phyloP scores from a whole-genome alignment of 768 basidiomycete genomes.

The Baorangia bicolor region DNA sequence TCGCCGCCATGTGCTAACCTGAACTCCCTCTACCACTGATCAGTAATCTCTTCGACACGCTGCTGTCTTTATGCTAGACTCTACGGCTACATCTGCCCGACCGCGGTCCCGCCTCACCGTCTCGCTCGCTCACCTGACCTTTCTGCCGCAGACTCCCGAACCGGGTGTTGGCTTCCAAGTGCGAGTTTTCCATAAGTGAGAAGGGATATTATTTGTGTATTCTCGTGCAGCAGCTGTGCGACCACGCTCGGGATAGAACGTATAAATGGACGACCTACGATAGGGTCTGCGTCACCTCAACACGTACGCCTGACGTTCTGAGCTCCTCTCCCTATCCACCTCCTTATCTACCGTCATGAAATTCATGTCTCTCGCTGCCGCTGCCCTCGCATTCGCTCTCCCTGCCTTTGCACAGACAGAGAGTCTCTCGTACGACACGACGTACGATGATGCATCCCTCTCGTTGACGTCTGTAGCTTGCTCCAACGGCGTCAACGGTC shows the following conservation, averaged over 20 bases:
- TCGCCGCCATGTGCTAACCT: no score
- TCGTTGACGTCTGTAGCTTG: slow-evolving; percentile 29
- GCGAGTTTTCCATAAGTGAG: not conserved
- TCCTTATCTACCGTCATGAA: slow-evolving; percentile 22
- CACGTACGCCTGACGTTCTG: not conserved
- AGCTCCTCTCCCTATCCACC: not conserved
- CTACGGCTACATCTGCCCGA: not conserved
- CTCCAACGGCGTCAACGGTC: slow-evolving; percentile 34
- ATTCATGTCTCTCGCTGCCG: slow-evolving; percentile 9
- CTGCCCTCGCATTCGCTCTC: slow-evolving; percentile 15
- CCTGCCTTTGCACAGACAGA: slow-evolving; percentile 14
- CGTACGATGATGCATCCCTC: slow-evolving; percentile 27
- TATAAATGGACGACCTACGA: slow-evolving; percentile 14
- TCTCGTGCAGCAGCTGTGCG: not conserved
- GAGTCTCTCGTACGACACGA: slow-evolving; percentile 31
- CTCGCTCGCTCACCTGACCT: slow-evolving; percentile 6
- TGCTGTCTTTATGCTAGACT: not conserved
- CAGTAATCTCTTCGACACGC: no score
- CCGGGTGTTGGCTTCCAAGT: not conserved
- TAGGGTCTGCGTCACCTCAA: not conserved
- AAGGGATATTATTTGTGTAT: not conserved
- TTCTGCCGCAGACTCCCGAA: not conserved
- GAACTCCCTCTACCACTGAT: no score
- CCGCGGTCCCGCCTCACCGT: not conserved
- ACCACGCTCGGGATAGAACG: not conserved